Conservation (phyloP, 179 eudicot genomes). For the Nepenthes alata region DNA sequence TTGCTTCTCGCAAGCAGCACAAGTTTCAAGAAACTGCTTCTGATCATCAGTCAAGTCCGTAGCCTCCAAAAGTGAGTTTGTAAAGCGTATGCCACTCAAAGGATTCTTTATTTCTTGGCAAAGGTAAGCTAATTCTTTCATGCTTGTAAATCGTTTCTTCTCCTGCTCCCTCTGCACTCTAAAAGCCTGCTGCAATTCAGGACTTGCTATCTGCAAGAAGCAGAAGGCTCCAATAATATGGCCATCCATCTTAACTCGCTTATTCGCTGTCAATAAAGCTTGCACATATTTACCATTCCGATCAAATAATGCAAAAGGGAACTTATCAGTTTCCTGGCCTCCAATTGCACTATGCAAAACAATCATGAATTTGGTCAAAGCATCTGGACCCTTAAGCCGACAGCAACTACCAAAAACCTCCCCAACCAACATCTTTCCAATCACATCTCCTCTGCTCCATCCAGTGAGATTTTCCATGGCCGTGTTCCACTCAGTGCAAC, state of each 20-base stretch:
- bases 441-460: slow-evolving; percentile 53
- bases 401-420: slow-evolving; percentile 82
- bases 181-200: slow-evolving; percentile 75
- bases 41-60: slow-evolving; percentile 73
- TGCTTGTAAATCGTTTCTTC: slow-evolving; percentile 46
- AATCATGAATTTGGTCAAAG: slow-evolving; percentile 83
- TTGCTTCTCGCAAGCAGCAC: slow-evolving; percentile 83
- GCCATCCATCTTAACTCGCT: slow-evolving; percentile 68
- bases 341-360: slow-evolving; percentile 75
- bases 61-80: slow-evolving; percentile 68
- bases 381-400: slow-evolving; percentile 74
- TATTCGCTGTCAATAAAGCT: slow-evolving; percentile 79
- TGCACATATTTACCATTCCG: slow-evolving; percentile 64
- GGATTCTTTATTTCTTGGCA: slow-evolving; percentile 84
- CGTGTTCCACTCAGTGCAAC: slow-evolving; percentile 92
- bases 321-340: slow-evolving; percentile 69
- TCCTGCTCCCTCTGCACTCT: slow-evolving; percentile 71
- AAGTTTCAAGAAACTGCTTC: slow-evolving; percentile 79
- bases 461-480: slow-evolving; percentile 97
- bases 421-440: slow-evolving; percentile 76
- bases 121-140: slow-evolving; percentile 83
- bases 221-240: slow-evolving; percentile 73
- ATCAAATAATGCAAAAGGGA: slow-evolving; percentile 73
- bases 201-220: slow-evolving; percentile 80
- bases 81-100: slow-evolving; percentile 68